Conservation (phyloP, 2,329 filamentous ascomycete species). For the Thermothelomyces thermophilus region DNA sequence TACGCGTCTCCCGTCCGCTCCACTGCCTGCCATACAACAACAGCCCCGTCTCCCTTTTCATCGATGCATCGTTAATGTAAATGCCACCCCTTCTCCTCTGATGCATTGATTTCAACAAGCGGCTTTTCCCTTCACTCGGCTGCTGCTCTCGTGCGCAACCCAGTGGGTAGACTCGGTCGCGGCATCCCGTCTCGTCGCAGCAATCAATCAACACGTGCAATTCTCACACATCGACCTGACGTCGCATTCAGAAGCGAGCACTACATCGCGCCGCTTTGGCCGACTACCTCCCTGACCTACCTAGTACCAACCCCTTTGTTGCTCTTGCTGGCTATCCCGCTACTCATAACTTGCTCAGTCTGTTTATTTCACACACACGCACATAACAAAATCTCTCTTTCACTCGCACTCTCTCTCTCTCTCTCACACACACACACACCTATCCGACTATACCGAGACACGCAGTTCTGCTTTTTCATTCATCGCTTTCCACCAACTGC, state of each 20-base stretch:
- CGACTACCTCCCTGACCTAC: too few relatives aligned
- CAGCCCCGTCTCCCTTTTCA: slow-evolving; percentile 8
- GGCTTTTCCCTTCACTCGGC: background rate
- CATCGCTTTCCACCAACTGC: too few relatives aligned
- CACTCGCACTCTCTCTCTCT: too few relatives aligned
- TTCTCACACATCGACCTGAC: background rate
- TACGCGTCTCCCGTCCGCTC: slow-evolving; percentile 24
- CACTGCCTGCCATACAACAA: background rate
- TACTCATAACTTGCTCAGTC: too few relatives aligned
- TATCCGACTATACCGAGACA: too few relatives aligned
- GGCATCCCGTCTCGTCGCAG: background rate
- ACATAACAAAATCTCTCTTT: too few relatives aligned
- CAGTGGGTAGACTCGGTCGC: background rate
- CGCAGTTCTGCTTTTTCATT: too few relatives aligned
- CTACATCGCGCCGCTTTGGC: background rate
- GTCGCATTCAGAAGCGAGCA: background rate
- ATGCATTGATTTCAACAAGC: slow-evolving; percentile 3
- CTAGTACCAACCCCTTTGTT: background rate
- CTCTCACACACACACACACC: too few relatives aligned
- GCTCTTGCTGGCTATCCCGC: background rate
- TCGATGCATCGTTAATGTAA: slow-evolving; percentile 6
- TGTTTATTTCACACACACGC: too few relatives aligned
- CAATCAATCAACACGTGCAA: background rate
- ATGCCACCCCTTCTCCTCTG: slow-evolving; percentile 2
- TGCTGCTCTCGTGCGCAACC: background rate